Base-by-base conservation (phyloP, 108 stramenopile species). In the Stephanodiscus minutulus region DNA sequence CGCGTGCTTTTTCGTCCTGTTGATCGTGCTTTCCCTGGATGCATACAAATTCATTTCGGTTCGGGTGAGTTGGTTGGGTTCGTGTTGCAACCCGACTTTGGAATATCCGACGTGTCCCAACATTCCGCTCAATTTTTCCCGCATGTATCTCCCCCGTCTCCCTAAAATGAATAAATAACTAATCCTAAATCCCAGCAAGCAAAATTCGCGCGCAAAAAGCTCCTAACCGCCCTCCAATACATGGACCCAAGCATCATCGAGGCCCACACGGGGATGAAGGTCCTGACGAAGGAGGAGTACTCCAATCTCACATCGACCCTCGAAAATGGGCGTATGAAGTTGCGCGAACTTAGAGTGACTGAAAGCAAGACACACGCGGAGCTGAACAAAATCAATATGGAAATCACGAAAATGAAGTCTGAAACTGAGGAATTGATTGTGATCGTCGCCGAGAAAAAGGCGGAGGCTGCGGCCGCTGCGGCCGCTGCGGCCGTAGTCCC, bases 161-260 rank as follows among this genome's bases (percentile, higher is more conserved):
- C n/a, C n/a, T n/a, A n/a, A n/a, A n/a, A n/a, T n/a, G n/a, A n/a
- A n/a, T n/a, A n/a, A n/a, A n/a, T n/a, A 9, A 8, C 21, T 21
- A 53, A 21, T 21, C 20, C 25, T 1, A 2, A n/a, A 29, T 49
- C 33, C 10, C 47, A 73, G 68, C 76, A 77, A 36, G 76, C 69
- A 10, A 77, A 77, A 61, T 77, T 60, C 64, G 76, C 69, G 7
- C 76, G 76, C 33, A 70, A 70, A 28, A 77, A 77, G 52, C 56
- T 77, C 46, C 56, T 77, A 27, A 33, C 44, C 13, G 61, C 69
- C 11, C 69, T 77, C 20, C 76, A 69, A 52, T 69, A 70, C 69
- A 77, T 77, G 76, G 76, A 77, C 46, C 76, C 76, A 21, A 39
- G 50, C 52, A 47, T 77, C 25, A 77, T 77, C 58, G 76, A 77